phyloP scores from a whole-genome alignment of 2,329 filamentous ascomycete species.

The Exophiala mesophila region DNA sequence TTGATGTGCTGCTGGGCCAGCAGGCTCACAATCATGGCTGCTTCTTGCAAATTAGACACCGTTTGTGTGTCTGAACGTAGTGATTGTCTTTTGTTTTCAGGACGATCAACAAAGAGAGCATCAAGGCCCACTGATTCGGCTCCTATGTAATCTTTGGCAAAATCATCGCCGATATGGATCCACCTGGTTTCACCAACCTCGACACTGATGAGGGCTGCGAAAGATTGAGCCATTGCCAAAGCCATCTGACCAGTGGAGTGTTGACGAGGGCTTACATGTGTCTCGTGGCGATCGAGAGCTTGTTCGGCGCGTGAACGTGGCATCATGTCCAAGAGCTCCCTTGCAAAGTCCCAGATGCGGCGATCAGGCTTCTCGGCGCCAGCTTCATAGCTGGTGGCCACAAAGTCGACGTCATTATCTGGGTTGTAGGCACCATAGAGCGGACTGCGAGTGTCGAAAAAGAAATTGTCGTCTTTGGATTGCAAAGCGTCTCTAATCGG shows the following conservation, averaged over 20 bases:
- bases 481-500: neutral
- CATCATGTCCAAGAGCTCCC: constrained; percentile 10
- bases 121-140: constrained; percentile 37
- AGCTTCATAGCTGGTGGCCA: constrained; percentile 45
- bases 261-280: neutral
- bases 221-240: neutral
- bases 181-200: constrained; percentile 9
- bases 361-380: constrained; percentile 41
- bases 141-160: constrained; percentile 38
- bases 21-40: constrained; percentile 19
- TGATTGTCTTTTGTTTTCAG: constrained; percentile 5
- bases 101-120: constrained; percentile 32
- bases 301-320: constrained; percentile 15
- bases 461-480: neutral
- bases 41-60: constrained; percentile 15
- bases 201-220: neutral
- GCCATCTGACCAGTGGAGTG: neutral
- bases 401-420: constrained; percentile 37
- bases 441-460: neutral
- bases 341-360: constrained; percentile 38
- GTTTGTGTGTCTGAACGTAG: constrained; percentile 4
- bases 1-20: constrained; percentile 15
- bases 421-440: constrained; percentile 10
- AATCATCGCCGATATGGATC: constrained; percentile 45
- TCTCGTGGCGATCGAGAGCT: neutral